Percentiles rank a stretch among this genome's conserved stretches.
phyloP scores from a whole-genome alignment of 148 eudicot genomes.

The Vaccinium darrowii region DNA sequence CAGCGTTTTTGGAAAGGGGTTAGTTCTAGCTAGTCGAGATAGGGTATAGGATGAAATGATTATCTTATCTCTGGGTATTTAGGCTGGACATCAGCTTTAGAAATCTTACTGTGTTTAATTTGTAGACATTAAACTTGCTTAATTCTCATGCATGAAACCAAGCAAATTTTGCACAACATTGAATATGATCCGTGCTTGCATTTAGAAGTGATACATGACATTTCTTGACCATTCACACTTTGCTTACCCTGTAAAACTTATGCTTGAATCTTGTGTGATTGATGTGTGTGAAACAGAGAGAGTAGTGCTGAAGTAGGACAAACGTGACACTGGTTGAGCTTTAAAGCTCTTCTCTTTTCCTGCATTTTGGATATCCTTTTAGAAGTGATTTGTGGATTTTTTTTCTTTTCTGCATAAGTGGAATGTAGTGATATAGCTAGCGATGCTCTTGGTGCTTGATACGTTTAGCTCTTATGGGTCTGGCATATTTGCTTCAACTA shows the following conservation, averaged over 20 bases:
- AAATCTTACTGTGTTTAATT: background rate
- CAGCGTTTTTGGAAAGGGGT: background rate
- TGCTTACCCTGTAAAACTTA: background rate
- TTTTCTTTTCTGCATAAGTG: background rate
- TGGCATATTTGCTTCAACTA: background rate
- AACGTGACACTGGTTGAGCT: background rate
- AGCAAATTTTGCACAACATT: background rate
- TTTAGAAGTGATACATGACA: background rate
- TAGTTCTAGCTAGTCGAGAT: background rate
- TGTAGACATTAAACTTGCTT: background rate
- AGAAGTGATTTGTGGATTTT: background rate
- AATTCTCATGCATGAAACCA: background rate
- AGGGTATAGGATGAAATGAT: background rate
- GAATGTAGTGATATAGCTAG: background rate
- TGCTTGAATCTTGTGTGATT: background rate
- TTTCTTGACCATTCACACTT: background rate
- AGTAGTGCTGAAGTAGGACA: background rate
- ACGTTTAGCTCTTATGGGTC: background rate
- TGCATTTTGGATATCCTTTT: background rate
- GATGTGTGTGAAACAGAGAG: background rate
- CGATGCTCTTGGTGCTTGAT: background rate
- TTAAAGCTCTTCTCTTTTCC: background rate
- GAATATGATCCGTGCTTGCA: background rate
- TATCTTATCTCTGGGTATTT: background rate
- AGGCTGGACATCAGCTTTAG: background rate